phyloP scores from a whole-genome alignment of 139 green algal species.

The Limnomonas spitsbergensis region DNA sequence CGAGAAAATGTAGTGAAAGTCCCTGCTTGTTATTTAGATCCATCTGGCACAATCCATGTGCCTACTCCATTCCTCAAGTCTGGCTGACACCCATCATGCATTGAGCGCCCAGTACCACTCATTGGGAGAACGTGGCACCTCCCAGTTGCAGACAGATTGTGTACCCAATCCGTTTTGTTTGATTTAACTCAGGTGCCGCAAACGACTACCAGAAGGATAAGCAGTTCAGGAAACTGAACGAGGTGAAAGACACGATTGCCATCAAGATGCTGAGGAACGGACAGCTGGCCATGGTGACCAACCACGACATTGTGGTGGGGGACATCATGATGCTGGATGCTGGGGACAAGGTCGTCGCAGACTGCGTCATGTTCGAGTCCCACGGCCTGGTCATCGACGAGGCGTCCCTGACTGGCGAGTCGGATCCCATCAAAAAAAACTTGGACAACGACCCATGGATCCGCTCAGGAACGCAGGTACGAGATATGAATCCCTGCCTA shows the following conservation, averaged over 20 bases:
- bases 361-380: conserved; percentile 51
- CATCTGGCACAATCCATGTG: no score
- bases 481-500: no score
- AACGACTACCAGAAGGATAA: conserved; percentile 96
- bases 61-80: no score
- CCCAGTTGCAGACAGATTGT: no score
- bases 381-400: conserved; percentile 79
- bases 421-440: conserved; percentile 83
- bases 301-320: conserved; percentile 85
- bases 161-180: no score
- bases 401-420: conserved; percentile 91
- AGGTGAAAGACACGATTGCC: conserved; percentile 80
- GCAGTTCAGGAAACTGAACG: conserved; percentile 93
- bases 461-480: conserved; percentile 75
- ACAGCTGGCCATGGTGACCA: conserved; percentile 51
- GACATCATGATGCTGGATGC: conserved; percentile 89
- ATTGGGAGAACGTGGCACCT: no score
- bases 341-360: conserved; percentile 79
- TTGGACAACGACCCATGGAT: conserved; percentile 68
- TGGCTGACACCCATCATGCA: no score
- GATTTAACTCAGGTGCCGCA: conserved; percentile 62
- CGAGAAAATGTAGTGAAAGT: no score
- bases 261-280: conserved; percentile 78
- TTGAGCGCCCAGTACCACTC: no score
- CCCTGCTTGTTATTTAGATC: no score